phyloP scores from a whole-genome alignment of 2,329 filamentous ascomycete species.

The Colletotrichum higginsianum region DNA sequence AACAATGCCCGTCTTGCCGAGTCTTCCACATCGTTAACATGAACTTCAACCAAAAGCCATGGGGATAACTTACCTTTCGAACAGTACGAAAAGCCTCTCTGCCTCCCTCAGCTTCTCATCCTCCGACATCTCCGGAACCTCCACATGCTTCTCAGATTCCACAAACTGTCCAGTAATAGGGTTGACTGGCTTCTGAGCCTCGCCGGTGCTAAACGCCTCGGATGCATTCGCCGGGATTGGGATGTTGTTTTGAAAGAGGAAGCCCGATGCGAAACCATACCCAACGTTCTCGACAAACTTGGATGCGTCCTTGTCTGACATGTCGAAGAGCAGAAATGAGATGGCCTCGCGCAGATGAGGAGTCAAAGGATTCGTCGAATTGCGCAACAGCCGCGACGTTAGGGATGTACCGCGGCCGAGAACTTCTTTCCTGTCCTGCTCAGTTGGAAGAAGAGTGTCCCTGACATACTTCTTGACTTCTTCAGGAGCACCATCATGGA shows the following conservation, averaged over 20 bases:
- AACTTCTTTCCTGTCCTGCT: constrained; percentile 81
- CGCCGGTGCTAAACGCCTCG: constrained; percentile 61
- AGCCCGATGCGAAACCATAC: constrained; percentile 94
- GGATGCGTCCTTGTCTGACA: constrained; percentile 84
- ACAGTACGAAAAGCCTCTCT: constrained; percentile 89
- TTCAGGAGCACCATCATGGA: constrained; percentile 79
- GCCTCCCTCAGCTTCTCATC: constrained; percentile 95
- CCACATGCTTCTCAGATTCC: constrained; percentile 74
- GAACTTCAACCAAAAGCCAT: neutral
- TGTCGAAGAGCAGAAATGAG: constrained; percentile 85
- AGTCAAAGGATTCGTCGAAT: constrained; percentile 81
- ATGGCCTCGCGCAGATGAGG: constrained; percentile 82
- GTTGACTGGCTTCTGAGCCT: constrained; percentile 70
- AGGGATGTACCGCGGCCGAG: constrained; percentile 83
- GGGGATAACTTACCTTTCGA: constrained; percentile 77
- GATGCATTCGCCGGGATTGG: constrained; percentile 78
- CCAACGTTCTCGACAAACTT: constrained; percentile 93
- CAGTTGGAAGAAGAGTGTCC: constrained; percentile 79
- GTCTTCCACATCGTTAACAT: constrained; percentile 51
- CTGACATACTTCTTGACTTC: constrained; percentile 75
- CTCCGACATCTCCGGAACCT: constrained; percentile 82
- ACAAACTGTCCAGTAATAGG: constrained; percentile 89
- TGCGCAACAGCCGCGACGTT: constrained; percentile 81
- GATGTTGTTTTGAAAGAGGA: constrained; percentile 88
- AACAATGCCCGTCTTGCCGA: constrained; percentile 83